Base-by-base conservation (phyloP, 176 grass and related monocot genomes). In the Aechmea fasciata region DNA sequence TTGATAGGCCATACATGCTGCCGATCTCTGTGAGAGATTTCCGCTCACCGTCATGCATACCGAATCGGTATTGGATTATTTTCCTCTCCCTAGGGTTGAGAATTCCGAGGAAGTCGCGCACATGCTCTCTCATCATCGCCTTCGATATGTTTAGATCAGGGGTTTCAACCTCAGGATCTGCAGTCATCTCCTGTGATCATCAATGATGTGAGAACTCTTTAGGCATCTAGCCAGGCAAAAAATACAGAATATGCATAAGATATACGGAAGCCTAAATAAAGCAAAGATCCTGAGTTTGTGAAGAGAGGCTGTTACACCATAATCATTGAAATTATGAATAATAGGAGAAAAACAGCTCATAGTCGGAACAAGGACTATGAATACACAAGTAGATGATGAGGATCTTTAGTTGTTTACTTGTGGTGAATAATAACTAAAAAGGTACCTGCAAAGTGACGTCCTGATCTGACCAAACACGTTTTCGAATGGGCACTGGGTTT, bases 21-120 rank as follows among this genome's bases (percentile, higher is more conserved):
- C 93, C 93, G 62, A 97, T 97, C 41, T 89, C 84, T 48, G 85
- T 76, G 3, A 97, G 75, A 12, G 89, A 85, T 63, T 97, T 92
- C 12, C 70, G 84, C 82, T 85, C 68, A 7, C 81, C 73, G 17
- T 80, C 79, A 11, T 79, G 57, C 62, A 97, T 79, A 3, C 89
- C 89, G 24, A 97, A 97, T 7, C 86, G 93, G 67, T 85, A 77
- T 66, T 85, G 79, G 57, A 97, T 81, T 81, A 97, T 85, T 22
- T 73, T 73, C 75, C 83, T 97, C 82, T 97, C 89, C 73, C 89
- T 87, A 22, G 93, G 77, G 83, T 69, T 87, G 41, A 97, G 69
- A 65, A 77, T 81, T 29, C 72, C 74, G 53, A 97, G 86, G 77
- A 91, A 86, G 49, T 80, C 75, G 4, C 61, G 78, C n/a, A 90